phyloP scores from a whole-genome alignment of 192 early-diverging fungal species.

The Coemansia sp. region DNA sequence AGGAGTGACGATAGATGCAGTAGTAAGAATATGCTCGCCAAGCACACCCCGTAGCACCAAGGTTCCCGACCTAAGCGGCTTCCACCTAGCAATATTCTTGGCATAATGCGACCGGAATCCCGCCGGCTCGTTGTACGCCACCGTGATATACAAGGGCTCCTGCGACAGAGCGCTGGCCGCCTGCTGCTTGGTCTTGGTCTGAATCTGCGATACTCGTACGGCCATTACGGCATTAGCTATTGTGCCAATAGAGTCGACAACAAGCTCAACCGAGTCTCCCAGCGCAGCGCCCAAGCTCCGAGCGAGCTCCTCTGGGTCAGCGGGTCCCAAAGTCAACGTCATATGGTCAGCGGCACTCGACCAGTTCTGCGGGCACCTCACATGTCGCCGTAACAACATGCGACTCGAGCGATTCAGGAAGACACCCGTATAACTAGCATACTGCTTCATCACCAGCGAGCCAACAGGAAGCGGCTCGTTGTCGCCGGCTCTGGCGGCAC shows the following conservation, averaged over 20 bases:
- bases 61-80: slow-evolving; percentile 21
- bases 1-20: slow-evolving; percentile 27
- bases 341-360: slow-evolving; percentile 28
- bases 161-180: slow-evolving; percentile 1
- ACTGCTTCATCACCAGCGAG: slow-evolving; percentile 21
- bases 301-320: slow-evolving; percentile 16
- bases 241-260: slow-evolving; percentile 38
- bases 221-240: slow-evolving; percentile 28
- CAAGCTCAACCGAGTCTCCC: slow-evolving; percentile 39
- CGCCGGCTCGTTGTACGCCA: slow-evolving; percentile 40
- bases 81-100: slow-evolving; percentile 31
- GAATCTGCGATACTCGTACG: slow-evolving; percentile 32
- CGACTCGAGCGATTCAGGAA: slow-evolving; percentile 22
- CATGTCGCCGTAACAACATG: slow-evolving; percentile 17
- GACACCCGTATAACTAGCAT: slow-evolving; percentile 28
- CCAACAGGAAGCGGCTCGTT: slow-evolving; percentile 23
- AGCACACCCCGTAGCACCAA: slow-evolving; percentile 38
- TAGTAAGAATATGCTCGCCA: slow-evolving; percentile 35
- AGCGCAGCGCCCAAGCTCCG: slow-evolving; percentile 22
- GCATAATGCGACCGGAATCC: slow-evolving; percentile 16
- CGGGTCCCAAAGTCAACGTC: slow-evolving; percentile 19
- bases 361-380: slow-evolving; percentile 41
- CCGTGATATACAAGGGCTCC: slow-evolving; percentile 32
- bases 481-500: slow-evolving; percentile 1
- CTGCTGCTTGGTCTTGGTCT: neutral